phyloP scores from a whole-genome alignment of 73 alveolate genomes.

The Stentor coeruleus region DNA sequence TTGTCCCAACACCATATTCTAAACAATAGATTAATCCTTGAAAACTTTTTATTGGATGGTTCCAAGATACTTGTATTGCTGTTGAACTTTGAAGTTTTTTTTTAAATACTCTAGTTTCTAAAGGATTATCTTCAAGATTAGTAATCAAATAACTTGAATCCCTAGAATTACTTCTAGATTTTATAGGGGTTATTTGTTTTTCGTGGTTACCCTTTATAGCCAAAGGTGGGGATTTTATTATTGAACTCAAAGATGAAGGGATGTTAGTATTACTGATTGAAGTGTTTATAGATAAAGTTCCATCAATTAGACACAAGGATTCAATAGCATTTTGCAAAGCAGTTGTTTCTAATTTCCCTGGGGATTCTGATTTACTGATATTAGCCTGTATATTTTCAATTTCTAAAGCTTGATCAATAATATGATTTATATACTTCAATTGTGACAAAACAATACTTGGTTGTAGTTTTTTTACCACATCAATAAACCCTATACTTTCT shows the following conservation, averaged over 20 bases:
- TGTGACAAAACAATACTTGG: not conserved
- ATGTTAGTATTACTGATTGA: not conserved
- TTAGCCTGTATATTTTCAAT: not conserved
- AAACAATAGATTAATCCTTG: conserved; percentile 37
- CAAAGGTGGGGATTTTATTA: not conserved
- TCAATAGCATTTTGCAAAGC: not conserved
- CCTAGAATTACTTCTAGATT: not conserved
- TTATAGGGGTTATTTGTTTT: not conserved
- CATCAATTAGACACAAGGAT: not conserved
- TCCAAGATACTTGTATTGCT: conserved; percentile 50
- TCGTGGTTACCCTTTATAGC: not conserved
- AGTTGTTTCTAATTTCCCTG: not conserved
- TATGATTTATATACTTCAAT: not conserved
- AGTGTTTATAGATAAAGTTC: not conserved
- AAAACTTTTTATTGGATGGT: conserved; percentile 30
- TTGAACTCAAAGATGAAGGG: not conserved
- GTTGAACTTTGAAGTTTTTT: conserved; percentile 14
- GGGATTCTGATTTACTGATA: not conserved
- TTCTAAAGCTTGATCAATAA: not conserved
- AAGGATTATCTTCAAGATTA: conserved; percentile 1
- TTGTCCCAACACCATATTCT: conserved; percentile 67
- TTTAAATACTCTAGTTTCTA: conserved; percentile 1
- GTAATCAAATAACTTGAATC: not conserved
- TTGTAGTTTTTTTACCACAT: not conserved
- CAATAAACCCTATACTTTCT: not conserved